Conservation (phyloP, 208 protist genomes). For the Leishmania aethiopica region DNA sequence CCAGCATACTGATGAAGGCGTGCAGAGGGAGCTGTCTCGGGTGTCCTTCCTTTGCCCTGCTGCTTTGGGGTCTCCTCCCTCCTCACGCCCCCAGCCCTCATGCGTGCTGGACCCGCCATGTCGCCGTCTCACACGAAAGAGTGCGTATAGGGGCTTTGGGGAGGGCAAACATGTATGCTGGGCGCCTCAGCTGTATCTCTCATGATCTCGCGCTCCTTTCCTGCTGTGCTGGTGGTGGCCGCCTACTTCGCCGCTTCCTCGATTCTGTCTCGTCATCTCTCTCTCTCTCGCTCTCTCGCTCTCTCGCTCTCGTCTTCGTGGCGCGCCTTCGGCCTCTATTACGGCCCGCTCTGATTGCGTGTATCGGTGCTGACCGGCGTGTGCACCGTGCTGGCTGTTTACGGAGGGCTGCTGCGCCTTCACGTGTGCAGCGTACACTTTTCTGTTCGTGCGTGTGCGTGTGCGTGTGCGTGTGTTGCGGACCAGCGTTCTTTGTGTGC, state of each 20-base stretch:
- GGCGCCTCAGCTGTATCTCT: not conserved
- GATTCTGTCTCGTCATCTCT: not conserved
- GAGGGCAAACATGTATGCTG: not conserved
- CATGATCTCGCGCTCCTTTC: not conserved
- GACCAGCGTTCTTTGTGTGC: not conserved
- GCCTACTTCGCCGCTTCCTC: too few species aligned
- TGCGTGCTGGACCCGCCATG: not conserved
- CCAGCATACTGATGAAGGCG: not conserved
- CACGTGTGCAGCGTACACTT: not conserved
- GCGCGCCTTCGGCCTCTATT: not conserved
- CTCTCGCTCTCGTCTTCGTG: not conserved
- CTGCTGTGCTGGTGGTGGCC: not conserved
- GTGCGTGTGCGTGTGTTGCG: not conserved
- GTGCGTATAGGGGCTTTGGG: not conserved
- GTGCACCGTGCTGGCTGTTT: not conserved
- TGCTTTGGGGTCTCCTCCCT: not conserved
- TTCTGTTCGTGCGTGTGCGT: not conserved
- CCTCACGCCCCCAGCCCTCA: not conserved
- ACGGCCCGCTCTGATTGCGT: not conserved
- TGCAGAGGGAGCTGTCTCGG: not conserved
- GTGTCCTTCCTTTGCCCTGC: not conserved
- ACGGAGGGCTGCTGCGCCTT: not conserved
- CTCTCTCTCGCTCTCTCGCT: not conserved
- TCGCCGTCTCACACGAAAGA: not conserved
- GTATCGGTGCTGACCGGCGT: not conserved